Evolutionary conservation across 805 yeast species (phyloP), one percentile per base, ranked within the genome.

Genomic region (Ascoidea asiatica): DNA sequence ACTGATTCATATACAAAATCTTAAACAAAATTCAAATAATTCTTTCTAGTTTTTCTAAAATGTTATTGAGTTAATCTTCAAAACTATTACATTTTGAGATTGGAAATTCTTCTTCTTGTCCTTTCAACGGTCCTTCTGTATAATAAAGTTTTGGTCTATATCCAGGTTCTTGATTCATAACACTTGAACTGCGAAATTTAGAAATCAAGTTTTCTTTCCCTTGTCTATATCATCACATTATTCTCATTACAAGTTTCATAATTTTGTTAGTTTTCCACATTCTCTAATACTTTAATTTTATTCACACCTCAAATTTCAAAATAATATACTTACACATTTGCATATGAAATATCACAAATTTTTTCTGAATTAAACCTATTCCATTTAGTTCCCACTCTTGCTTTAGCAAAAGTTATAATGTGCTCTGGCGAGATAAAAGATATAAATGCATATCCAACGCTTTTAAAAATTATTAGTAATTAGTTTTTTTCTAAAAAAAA

Each of bases 371-470:
- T 68, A 54, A 66, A 66, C 38, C 60, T 56, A 48, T 61, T 62
- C 70, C 79, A 73, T 50, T 61, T 66, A 43, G 66, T 66, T 4
- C 76, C 77, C 4, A 65, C 63, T 21, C 76, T 57, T 2, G 64
- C 66, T 37, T 57, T 53, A 40, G 73, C 73, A 51, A 73, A 70
- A 7, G 61, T 58, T 37, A 69, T 62, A 22, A 73, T 70, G 39
- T 65, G 62, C 43, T 58, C 56, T 5, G 77, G 70, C 22, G 60
- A 53, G 19, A 61, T 66, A 50, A 73, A 73, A 6, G 74, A 68
- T 33, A 73, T 65, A 52, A 73, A 73, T 4, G 77, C 79, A 56
- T 73, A 73, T 5, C 79, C 79, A 23, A 72, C 77, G 47, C 59
- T 56, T 21, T 5, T 19, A n/a, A n/a, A n/a, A n/a, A 21, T 43